Evolutionary conservation across 2,329 filamentous ascomycete species (phyloP).

Genomic region (Plenodomus tracheiphilus): DNA sequence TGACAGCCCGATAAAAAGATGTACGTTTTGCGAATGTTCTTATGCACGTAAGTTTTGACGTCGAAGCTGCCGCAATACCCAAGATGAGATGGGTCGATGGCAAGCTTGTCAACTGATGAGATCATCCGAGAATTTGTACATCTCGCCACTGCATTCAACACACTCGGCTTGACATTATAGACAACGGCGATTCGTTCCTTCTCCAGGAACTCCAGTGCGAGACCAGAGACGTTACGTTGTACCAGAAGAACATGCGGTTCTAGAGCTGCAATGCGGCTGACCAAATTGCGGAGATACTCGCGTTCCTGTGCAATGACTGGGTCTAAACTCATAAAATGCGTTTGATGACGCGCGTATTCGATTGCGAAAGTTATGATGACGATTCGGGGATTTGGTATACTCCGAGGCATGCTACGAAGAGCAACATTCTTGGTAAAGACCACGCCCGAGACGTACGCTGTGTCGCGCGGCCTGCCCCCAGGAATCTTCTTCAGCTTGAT

Average conservation of each 20-base stretch:
- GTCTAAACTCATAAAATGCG: constrained; percentile 97
- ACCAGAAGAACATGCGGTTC: constrained; percentile 86
- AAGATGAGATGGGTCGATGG: constrained; percentile 72
- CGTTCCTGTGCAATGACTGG: constrained; percentile 96
- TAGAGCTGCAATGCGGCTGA: constrained; percentile 85
- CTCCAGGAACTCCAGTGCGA: constrained; percentile 85
- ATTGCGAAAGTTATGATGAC: constrained; percentile 93
- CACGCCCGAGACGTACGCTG: constrained; percentile 92
- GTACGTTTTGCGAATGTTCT: constrained; percentile 86
- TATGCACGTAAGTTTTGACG: constrained; percentile 91
- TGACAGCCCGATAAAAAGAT: constrained; percentile 92
- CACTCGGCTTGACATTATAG: constrained; percentile 95
- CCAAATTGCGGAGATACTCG: constrained; percentile 88
- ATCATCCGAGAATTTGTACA: constrained; percentile 92
- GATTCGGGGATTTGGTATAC: constrained; percentile 81
- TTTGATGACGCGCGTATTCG: constrained; percentile 89
- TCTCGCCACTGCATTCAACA: constrained; percentile 90
- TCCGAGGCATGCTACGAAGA: constrained; percentile 92
- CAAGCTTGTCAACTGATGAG: constrained; percentile 91
- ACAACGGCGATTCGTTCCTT: constrained; percentile 90
- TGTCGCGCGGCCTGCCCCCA: constrained; percentile 86
- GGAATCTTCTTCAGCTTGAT: constrained; percentile 97
- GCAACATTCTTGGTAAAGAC: constrained; percentile 98
- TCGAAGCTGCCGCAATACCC: constrained; percentile 87
- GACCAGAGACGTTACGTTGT: constrained; percentile 87